Percentiles rank a stretch among this genome's conserved stretches.
Conservation (phyloP, 768 basidiomycete genomes). For the Rickenella mellea region DNA sequence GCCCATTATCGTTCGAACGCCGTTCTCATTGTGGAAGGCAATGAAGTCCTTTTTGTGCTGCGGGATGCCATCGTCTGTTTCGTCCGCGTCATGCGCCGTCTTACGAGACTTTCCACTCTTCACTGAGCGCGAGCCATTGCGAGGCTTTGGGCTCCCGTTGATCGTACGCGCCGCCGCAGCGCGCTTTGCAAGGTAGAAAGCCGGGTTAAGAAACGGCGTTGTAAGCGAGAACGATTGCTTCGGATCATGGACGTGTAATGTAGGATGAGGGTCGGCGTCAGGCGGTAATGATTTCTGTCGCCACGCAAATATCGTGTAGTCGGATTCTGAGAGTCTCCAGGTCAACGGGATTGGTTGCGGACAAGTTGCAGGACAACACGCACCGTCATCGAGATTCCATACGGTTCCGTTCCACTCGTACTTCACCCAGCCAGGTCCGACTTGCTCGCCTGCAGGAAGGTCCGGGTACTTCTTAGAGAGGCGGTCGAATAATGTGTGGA, state of each 20-base stretch:
- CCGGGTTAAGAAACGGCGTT: conserved; percentile 57
- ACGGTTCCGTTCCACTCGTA: conserved; percentile 72
- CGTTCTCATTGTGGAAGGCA: conserved; percentile 83
- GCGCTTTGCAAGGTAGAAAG: conserved; percentile 55
- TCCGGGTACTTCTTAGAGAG: too few relatives aligned
- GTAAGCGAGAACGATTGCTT: conserved; percentile 45
- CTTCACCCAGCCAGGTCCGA: conserved; percentile 76
- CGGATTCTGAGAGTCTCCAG: conserved; percentile 46
- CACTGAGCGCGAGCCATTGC: conserved; percentile 9
- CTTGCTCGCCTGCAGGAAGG: too few relatives aligned
- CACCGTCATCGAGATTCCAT: conserved; percentile 90
- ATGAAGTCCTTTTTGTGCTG: conserved; percentile 70
- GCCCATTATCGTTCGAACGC: conserved; percentile 87
- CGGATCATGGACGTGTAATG: conserved; percentile 58
- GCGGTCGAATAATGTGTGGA: too few relatives aligned
- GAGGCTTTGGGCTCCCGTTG: conserved; percentile 6
- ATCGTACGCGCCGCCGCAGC: conserved; percentile 20
- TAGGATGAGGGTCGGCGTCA: conserved; percentile 26
- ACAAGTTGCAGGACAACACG: conserved; percentile 10
- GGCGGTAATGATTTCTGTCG: conserved; percentile 37
- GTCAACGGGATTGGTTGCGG: conserved; percentile 1
- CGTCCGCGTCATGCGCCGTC: conserved; percentile 22
- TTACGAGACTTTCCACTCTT: conserved; percentile 30
- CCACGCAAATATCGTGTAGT: conserved; percentile 83
- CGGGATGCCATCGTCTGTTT: conserved; percentile 41